A percentile compares a stretch with the other conserved stretches of the same genome.
These are phyloP conservation scores for Gossypium sturtianum DNA, from an alignment of 345 rosid species.

Conservation along the genomic window DNA sequence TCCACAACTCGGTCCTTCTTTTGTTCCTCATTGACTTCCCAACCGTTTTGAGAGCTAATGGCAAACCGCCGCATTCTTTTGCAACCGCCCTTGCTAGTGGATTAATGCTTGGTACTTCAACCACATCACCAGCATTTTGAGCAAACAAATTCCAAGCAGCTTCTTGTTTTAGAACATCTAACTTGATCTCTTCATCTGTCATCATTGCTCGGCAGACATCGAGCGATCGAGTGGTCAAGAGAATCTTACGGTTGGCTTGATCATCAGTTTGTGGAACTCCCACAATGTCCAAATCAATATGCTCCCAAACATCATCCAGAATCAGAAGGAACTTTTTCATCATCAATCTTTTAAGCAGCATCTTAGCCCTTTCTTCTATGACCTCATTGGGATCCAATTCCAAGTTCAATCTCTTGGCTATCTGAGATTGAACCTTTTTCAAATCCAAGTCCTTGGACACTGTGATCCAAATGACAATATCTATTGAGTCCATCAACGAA, in stretches of 20 bases:
- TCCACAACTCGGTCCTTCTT: conserved; percentile 23
- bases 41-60: conserved; percentile 10
- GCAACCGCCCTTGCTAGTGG: conserved; percentile 14
- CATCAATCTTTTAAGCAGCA: conserved; percentile 9
- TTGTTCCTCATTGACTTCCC: conserved; percentile 2
- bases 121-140: conserved; percentile 2
- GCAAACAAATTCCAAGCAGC: conserved; percentile 30
- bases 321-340: conserved; percentile 23
- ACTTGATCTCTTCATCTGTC: background rate
- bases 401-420: conserved; percentile 26
- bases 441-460: conserved; percentile 19
- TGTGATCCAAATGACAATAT: conserved; percentile 24
- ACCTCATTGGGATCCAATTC: conserved; percentile 17
- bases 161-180: background rate
- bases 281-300: conserved; percentile 12
- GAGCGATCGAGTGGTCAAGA: conserved; percentile 19
- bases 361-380: conserved; percentile 16
- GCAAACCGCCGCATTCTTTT: conserved; percentile 25
- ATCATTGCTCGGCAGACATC: conserved; percentile 21
- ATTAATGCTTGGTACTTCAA: background rate
- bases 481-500: conserved; percentile 6
- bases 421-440: conserved; percentile 20
- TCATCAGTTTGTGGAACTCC: conserved; percentile 19
- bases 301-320: conserved; percentile 31
- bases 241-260: conserved; percentile 19